phyloP scores from a whole-genome alignment of 2,329 filamentous ascomycete genomes.

The Dryadomyces quercus-mongolicae region DNA sequence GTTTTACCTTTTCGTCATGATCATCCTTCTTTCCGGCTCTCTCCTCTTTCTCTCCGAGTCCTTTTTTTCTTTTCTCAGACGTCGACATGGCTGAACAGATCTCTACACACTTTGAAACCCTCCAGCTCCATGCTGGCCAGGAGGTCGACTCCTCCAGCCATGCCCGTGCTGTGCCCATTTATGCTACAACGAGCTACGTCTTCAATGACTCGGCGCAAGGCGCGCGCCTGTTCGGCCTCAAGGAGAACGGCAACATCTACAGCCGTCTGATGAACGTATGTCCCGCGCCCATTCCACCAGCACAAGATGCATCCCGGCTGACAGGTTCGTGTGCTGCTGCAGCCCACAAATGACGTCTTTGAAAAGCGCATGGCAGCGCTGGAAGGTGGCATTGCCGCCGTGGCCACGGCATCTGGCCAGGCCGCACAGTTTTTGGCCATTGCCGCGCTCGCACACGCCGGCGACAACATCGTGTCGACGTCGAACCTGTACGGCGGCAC shows the following conservation, averaged over 20 bases:
- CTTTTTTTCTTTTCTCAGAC: too few species aligned
- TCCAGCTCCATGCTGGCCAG: slow-evolving; percentile 78
- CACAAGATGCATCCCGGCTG: too few species aligned
- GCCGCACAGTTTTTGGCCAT: slow-evolving; percentile 88
- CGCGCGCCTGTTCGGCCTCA: slow-evolving; percentile 87
- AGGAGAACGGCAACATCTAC: slow-evolving; percentile 97
- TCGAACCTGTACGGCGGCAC: slow-evolving; percentile 89
- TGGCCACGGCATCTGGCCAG: slow-evolving; percentile 78
- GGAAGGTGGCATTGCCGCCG: slow-evolving; percentile 78
- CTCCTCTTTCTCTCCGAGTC: background rate
- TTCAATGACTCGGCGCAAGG: slow-evolving; percentile 97
- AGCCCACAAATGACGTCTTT: slow-evolving; percentile 91
- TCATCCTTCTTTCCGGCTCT: background rate
- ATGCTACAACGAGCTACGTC: slow-evolving; percentile 82
- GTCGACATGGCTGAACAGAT: slow-evolving; percentile 29
- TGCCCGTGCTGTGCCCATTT: slow-evolving; percentile 86
- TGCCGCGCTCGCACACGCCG: slow-evolving; percentile 67
- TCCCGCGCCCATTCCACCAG: too few species aligned
- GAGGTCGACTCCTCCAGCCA: slow-evolving; percentile 72
- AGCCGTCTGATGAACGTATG: slow-evolving; percentile 86
- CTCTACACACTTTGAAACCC: slow-evolving; percentile 63
- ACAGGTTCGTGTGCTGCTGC: too few species aligned
- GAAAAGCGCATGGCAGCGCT: slow-evolving; percentile 94
- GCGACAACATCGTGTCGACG: slow-evolving; percentile 89
- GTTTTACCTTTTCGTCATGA: background rate